These are phyloP conservation scores for Cyclaneusma minus DNA, from an alignment of 2,329 filamentous ascomycete species.

Conservation along the genomic window DNA sequence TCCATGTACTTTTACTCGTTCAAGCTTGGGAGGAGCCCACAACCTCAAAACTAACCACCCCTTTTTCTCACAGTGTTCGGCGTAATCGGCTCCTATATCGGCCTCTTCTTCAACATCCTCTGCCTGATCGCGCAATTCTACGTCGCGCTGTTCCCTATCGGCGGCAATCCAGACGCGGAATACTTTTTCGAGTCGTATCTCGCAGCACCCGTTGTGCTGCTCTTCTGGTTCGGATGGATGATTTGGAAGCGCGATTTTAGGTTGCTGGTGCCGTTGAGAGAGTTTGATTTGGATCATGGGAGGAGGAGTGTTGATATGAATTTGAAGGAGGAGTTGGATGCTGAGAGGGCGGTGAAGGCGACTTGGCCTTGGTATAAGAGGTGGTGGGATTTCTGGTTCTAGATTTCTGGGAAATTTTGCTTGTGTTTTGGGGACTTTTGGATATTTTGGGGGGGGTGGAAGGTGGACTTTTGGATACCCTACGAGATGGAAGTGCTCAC, in stretches of 20 bases:
- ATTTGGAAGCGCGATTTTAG: slow-evolving; percentile 35
- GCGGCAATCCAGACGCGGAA: slow-evolving; percentile 22
- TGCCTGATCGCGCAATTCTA: slow-evolving; percentile 43
- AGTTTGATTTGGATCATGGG: slow-evolving; percentile 45
- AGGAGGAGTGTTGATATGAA: slow-evolving; percentile 40
- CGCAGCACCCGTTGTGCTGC: slow-evolving; percentile 37
- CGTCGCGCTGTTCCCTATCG: slow-evolving; percentile 32
- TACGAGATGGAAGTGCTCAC: no score
- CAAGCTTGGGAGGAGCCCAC: no score
- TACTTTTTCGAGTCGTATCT: slow-evolving; percentile 45
- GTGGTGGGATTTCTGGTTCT: slow-evolving; percentile 5
- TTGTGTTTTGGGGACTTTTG: no score
- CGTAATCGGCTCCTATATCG: slow-evolving; percentile 51
- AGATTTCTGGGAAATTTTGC: slow-evolving; percentile 1
- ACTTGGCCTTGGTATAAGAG: slow-evolving; percentile 16
- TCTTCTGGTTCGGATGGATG: slow-evolving; percentile 52
- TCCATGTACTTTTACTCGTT: background rate
- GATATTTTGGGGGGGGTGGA: no score
- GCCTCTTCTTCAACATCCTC: slow-evolving; percentile 46
- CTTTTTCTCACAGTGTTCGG: no score
- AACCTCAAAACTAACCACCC: no score
- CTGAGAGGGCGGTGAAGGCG: slow-evolving; percentile 14
- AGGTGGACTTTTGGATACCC: no score
- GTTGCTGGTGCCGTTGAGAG: slow-evolving; percentile 37
- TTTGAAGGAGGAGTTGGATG: slow-evolving; percentile 15